Evolutionary conservation across 176 grass and related monocot species (phyloP).

Genomic region (Aegilops speltoides): DNA sequence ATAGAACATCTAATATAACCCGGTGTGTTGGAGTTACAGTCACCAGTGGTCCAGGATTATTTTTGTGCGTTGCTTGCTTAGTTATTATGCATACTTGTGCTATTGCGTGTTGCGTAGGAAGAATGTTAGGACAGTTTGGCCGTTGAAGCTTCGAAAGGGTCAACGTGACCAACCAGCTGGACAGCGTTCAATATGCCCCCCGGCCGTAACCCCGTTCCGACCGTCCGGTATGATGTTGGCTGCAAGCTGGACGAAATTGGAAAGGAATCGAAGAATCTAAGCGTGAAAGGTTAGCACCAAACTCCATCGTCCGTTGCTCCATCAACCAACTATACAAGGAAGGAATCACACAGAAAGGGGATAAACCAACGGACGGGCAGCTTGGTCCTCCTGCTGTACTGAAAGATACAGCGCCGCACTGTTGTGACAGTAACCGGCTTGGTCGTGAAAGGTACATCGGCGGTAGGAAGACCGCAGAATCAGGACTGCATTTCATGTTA

Average conservation of each 20-base stretch:
- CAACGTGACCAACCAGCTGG: background rate
- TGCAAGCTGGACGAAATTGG: background rate
- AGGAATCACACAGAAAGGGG: background rate
- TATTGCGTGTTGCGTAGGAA: constrained; percentile 10
- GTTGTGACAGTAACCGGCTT: background rate
- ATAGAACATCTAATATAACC: too few species aligned
- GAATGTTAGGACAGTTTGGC: background rate
- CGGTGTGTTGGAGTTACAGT: too few species aligned
- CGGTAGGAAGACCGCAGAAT: background rate
- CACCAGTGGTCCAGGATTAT: too few species aligned
- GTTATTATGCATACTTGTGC: background rate
- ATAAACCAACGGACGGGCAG: background rate
- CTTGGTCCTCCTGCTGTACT: background rate
- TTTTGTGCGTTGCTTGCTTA: background rate
- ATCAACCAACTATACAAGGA: constrained; percentile 33
- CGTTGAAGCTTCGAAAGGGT: constrained; percentile 1
- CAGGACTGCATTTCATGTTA: background rate
- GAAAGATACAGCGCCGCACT: background rate
- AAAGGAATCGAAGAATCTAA: constrained; percentile 20
- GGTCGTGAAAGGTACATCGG: background rate
- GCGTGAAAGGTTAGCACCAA: constrained; percentile 17
- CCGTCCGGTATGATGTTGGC: background rate
- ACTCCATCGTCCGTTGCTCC: constrained; percentile 39
- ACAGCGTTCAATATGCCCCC: background rate
- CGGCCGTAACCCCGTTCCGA: background rate